Base-by-base conservation (phyloP, 176 grass and related monocot genomes). In the Pontederia paniculata region DNA sequence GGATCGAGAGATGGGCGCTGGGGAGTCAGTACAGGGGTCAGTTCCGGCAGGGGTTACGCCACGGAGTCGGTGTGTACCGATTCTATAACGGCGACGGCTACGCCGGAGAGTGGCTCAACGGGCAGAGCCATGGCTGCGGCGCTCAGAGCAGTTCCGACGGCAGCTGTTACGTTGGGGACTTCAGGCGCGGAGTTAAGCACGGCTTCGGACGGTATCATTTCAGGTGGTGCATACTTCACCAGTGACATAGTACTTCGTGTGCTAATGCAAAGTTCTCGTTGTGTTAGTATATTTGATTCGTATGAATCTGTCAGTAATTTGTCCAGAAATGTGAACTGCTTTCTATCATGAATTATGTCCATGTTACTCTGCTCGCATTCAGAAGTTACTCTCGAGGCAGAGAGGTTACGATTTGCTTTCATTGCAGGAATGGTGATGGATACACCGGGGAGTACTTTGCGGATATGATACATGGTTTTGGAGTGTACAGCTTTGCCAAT, bases 51-150 rank as follows among this genome's bases (percentile, higher is more conserved):
- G 88, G 83, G 17, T 61, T 83, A 42, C 79, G 83, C 47, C 79
- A 94, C 42, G 88, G 83, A 9, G 65, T 83, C 64, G 88, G 83
- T 41, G 76, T 77, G 17, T 94, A 94, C 59, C 62, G 76, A 43
- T 94, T 94, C 67, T 78, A 93, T 50, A 76, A 76, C 18, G 88
- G 83, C 1, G 58, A 60, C 16, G 44, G 41, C 58, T 60, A 60
- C 14, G 16, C 58, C 58, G 58, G 58, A 8, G 88, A 93, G 74
- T 93, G 88, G 88, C 57, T 73, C 11, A 68, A 16, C 1, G 88
- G 88, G 9, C 83, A 86, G 68, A 86, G 88, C 88, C 88, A 94
- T 65, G 88, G 88, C n/a, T n/a, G 76, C 23, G 88, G 88, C 23
- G 62, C 76, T 0, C 83, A 86, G 70, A 86, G 68, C 7, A 86